phyloP scores from a whole-genome alignment of 192 early-diverging fungal genomes.

The Backusella parvicylindrica region DNA sequence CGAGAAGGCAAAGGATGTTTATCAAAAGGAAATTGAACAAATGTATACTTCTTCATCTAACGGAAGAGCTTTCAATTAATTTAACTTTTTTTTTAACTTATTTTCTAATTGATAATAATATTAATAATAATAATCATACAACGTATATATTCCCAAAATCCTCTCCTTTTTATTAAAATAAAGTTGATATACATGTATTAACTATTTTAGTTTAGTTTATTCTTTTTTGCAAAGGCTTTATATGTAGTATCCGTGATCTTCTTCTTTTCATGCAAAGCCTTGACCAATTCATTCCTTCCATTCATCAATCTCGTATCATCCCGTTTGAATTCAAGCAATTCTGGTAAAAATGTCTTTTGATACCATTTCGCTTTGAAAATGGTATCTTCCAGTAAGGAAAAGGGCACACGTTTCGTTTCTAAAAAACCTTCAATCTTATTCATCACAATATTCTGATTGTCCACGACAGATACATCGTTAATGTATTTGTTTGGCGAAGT shows the following conservation, averaged over 20 bases:
- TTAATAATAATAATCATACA: too few relatives aligned
- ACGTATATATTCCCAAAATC: not conserved
- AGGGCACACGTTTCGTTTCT: not conserved
- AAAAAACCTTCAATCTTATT: not conserved
- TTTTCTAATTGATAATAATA: not conserved
- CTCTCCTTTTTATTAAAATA: not conserved
- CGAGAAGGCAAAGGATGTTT: conserved; percentile 68
- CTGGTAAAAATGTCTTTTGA: conserved; percentile 1
- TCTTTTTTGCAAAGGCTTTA: not conserved
- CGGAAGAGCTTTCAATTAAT: conserved; percentile 30
- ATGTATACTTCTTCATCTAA: conserved; percentile 57
- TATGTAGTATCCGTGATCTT: not conserved
- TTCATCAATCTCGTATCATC: not conserved
- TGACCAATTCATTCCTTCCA: not conserved
- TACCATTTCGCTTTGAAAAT: conserved; percentile 1
- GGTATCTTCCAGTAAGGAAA: not conserved
- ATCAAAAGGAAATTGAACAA: conserved; percentile 59
- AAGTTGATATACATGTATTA: not conserved
- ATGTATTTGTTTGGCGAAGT: not conserved
- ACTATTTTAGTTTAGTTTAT: not conserved
- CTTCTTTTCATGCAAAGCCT: not conserved
- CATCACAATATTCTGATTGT: not conserved
- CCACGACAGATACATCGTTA: not conserved
- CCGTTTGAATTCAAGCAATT: not conserved
- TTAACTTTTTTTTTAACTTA: not conserved